Percentiles rank a stretch among this genome's conserved stretches.
Conservation (phyloP, 257 asterid species). For the Nicotiana knightiana region DNA sequence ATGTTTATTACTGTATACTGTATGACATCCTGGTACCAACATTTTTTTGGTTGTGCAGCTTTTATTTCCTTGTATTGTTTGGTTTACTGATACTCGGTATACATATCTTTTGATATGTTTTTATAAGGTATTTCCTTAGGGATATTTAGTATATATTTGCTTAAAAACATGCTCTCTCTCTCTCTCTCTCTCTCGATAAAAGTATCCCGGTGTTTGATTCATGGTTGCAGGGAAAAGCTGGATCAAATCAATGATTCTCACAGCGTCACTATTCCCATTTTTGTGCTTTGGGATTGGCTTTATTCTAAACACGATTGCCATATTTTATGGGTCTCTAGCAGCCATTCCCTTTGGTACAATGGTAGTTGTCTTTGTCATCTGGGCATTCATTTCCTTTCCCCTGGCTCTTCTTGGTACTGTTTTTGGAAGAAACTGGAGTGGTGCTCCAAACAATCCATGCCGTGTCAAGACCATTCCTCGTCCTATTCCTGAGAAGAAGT, state of each 20-base stretch:
- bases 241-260: conserved; percentile 54
- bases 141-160: background rate
- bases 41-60: background rate
- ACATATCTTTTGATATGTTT: background rate
- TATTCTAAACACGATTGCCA: conserved; percentile 48
- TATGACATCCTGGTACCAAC: background rate
- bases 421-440: conserved; percentile 56
- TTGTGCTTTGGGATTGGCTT: conserved; percentile 58
- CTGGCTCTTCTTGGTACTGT: conserved; percentile 53
- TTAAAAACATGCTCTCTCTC: background rate
- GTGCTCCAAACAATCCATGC: conserved; percentile 59
- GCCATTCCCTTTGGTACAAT: conserved; percentile 64
- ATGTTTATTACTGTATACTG: background rate
- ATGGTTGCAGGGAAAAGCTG: conserved; percentile 42
- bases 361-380: conserved; percentile 51
- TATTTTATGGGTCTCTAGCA: conserved; percentile 56
- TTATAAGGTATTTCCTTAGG: background rate
- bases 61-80: background rate
- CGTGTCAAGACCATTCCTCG: conserved; percentile 65
- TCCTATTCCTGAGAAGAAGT: conserved; percentile 84
- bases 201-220: background rate
- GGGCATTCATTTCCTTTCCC: conserved; percentile 59
- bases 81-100: background rate
- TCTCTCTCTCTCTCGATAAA: background rate
- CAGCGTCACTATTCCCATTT: conserved; percentile 55